phyloP scores from a whole-genome alignment of 768 basidiomycete species.

The Cystofilobasidium capitatum region DNA sequence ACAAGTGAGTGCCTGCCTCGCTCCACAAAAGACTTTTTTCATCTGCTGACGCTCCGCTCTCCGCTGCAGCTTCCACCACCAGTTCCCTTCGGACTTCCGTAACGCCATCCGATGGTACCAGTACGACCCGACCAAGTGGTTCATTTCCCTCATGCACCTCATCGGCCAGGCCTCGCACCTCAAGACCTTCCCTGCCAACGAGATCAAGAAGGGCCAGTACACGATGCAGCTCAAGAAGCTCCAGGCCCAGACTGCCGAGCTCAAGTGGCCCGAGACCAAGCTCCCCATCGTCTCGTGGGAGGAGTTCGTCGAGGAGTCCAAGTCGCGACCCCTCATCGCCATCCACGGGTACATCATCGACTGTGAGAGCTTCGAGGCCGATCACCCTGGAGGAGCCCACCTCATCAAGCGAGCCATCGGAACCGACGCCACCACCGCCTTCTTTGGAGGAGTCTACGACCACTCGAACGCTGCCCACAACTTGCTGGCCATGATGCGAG shows the following conservation, averaged over 20 bases:
- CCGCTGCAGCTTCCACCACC: conserved; percentile 78
- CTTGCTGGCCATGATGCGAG: conserved; percentile 69
- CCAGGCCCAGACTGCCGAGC: conserved; percentile 60
- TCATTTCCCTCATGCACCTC: conserved; percentile 57
- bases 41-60: too few relatives aligned
- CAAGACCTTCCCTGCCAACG: conserved; percentile 76
- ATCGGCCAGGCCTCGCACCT: conserved; percentile 72
- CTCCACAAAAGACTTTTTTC: too few relatives aligned
- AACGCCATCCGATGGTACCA: conserved; percentile 94
- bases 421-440: conserved; percentile 82
- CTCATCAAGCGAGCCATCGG: conserved; percentile 75
- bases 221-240: conserved; percentile 90
- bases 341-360: conserved; percentile 92
- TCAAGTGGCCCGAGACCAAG: conserved; percentile 70
- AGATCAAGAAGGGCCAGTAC: conserved; percentile 80
- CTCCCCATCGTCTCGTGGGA: conserved; percentile 80
- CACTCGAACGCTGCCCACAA: conserved; percentile 76
- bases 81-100: conserved; percentile 83
- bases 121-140: conserved; percentile 89
- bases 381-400: conserved; percentile 85
- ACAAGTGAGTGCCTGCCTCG: too few relatives aligned
- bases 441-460: conserved; percentile 85
- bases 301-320: conserved; percentile 59
- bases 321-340: conserved; percentile 70
- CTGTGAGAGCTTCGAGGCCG: conserved; percentile 68